Conservation (phyloP, 805 yeast species). For the Saturnispora bothae region DNA sequence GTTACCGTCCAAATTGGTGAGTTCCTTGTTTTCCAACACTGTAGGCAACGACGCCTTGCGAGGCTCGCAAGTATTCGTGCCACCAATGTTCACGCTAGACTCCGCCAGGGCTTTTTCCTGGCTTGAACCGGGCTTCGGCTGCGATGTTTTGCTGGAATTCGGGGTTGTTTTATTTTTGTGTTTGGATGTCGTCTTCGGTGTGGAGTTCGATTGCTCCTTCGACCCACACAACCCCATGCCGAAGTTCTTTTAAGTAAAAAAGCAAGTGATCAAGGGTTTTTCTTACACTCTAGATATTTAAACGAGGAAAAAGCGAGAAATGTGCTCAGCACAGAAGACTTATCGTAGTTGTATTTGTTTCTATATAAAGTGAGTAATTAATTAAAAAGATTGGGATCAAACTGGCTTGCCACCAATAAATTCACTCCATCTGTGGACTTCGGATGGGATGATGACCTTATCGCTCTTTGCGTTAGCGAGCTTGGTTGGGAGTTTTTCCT, state of each 20-base stretch:
- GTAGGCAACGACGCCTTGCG: constrained; percentile 8
- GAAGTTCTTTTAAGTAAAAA: background rate
- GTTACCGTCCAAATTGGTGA: constrained; percentile 1
- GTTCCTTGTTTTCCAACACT: constrained; percentile 7
- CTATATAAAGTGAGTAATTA: too few species aligned
- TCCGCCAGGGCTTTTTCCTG: background rate
- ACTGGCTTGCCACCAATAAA: constrained; percentile 91
- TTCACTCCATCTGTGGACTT: constrained; percentile 95
- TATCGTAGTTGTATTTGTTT: too few species aligned
- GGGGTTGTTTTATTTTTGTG: too few species aligned
- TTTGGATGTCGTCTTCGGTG: too few species aligned
- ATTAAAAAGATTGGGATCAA: constrained; percentile 24
- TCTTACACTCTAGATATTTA: background rate
- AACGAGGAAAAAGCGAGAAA: background rate
- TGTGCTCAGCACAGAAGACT: background rate
- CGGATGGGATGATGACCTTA: constrained; percentile 57
- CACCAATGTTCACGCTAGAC: background rate
- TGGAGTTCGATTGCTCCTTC: constrained; percentile 10
- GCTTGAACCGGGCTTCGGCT: constrained; percentile 1
- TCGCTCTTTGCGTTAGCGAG: constrained; percentile 35
- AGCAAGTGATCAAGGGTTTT: background rate
- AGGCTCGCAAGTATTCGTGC: background rate
- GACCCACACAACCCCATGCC: constrained; percentile 15
- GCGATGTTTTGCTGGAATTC: too few species aligned
- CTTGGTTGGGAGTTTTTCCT: constrained; percentile 51